Base-by-base conservation (phyloP, 805 yeast genomes). In the Blastobotrys attinorum region DNA sequence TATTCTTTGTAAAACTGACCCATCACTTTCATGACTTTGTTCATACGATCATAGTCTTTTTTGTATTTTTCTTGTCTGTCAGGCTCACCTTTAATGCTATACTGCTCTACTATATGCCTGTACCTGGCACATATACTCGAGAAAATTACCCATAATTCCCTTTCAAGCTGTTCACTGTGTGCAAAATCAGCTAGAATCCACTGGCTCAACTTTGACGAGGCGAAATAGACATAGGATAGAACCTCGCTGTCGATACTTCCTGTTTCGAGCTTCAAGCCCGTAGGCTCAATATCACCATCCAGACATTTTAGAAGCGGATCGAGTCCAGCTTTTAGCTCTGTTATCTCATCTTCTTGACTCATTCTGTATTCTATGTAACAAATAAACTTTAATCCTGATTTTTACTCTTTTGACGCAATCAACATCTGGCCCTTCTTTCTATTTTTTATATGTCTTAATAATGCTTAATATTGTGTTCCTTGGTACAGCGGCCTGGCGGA, bases 1-100 rank as follows among this genome's bases (percentile, higher is more conserved):
- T 15, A 32, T 25, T 38, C 46, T 16, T 32, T 31, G 32, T 37
- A 32, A 20, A 22, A 32, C 33, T 17, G 13, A 13, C 31, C 13
- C 25, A 22, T 20, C 11, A 29, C 21, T 20, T 41, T 41, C 38
- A 22, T 16, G 33, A 41, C 17, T 16, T 31, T 37, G 34, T 15
- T 16, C n/a, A 43, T 29, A 17, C 36, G 42, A 16, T 16, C 34
- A n/a, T 31, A 18, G 11, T 11, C 15, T 3, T 10, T 13, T 4
- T 6, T n/a, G 13, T 21, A 31, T 13, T 21, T n/a, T 8, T 22
- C 43, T 6, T 32, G 16, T 4, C n/a, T 35, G n/a, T n/a, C 10
- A 4, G 7, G 25, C 3, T 18, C 16, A 20, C 16, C 17, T 18
- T 22, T n/a, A n/a, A n/a, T n/a, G n/a, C n/a, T n/a, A 16, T 11